Evolutionary conservation across 2,329 filamentous ascomycete species (phyloP).

Genomic region (Claviceps purpurea): DNA sequence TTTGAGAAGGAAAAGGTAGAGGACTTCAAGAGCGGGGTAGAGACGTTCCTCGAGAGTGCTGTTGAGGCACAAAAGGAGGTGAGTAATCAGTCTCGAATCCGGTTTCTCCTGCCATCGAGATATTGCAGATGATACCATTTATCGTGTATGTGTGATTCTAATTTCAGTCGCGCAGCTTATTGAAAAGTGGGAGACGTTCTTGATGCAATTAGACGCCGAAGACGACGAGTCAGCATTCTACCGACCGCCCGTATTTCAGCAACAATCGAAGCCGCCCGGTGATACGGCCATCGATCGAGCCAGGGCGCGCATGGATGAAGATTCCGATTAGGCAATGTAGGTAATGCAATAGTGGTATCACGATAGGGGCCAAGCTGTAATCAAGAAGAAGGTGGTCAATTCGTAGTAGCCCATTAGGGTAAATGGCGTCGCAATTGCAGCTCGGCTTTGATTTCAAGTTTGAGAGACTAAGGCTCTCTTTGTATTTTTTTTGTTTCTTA

Average conservation of each 20-base stretch:
- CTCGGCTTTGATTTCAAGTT: conserved; percentile 5
- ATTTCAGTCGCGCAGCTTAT: conserved; percentile 34
- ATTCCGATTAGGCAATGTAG: conserved; percentile 38
- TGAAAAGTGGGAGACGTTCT: conserved; percentile 96
- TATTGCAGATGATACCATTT: not conserved
- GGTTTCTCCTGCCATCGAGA: conserved; percentile 8
- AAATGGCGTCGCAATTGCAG: not conserved
- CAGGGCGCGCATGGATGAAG: conserved; percentile 42
- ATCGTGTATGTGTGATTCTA: not conserved
- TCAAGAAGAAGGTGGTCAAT: not conserved
- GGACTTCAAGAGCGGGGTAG: conserved; percentile 95
- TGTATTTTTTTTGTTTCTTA: conserved; percentile 6
- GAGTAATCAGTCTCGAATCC: conserved; percentile 15
- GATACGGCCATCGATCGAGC: conserved; percentile 49
- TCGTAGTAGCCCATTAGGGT: conserved; percentile 6
- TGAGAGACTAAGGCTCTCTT: conserved; percentile 8
- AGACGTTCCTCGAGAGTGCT: conserved; percentile 92
- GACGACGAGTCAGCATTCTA: conserved; percentile 66
- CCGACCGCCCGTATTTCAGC: conserved; percentile 45
- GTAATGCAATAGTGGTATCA: conserved; percentile 4
- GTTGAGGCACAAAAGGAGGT: conserved; percentile 99
- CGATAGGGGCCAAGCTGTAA: not conserved
- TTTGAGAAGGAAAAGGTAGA: conserved; percentile 98
- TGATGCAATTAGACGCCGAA: conserved; percentile 89
- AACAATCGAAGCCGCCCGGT: conserved; percentile 34